Base-by-base conservation (phyloP, 2,329 filamentous ascomycete species). In the Phyllosticta capitalensis region DNA sequence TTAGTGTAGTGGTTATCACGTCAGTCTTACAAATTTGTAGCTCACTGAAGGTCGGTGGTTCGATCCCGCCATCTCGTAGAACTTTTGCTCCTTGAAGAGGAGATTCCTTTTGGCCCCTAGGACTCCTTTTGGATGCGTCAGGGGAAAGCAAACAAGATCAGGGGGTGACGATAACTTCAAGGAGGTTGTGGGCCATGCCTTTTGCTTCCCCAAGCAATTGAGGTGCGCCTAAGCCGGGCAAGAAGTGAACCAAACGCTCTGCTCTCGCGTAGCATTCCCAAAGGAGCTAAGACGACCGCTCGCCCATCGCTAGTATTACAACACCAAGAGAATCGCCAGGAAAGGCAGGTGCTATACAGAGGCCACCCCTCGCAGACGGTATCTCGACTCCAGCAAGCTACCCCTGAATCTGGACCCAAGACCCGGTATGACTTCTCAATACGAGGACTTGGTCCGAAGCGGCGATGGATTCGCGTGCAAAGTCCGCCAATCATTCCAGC, bases 1-100 rank as follows among this genome's bases (percentile, higher is more conserved):
- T 56, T 60, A 52, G 58, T 55, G 53, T 60, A 60, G 58, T 60
- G 58, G 58, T 60, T 60, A 60, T 60, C 53, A 55, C 58, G 58
- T 60, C 58, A 60, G 58, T 60, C 58, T 60, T 60, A 60, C 58
- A 56, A 17, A 1, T n/a, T 1, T 26, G 6, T 54, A 28, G 9
- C 24, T 7, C 58, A 60, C 58, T 60, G 58, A 60, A 60, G 58
- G 58, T 60, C 58, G 58, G 58, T 56, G 58, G 58, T 60, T 60
- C 58, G 58, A 60, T 60, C 58, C 58, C 58, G 54, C 58, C 58
- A 56, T 49, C 53, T 54, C 58, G 58, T 60, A 60, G 3, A 26
- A 26, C 7, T 28, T 49, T 54, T 30, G 20, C 26, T 50, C 12
- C 1, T 50, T 50, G 49, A 7, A 26, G 24, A 26, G 33, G n/a